Conservation (phyloP, 2,329 filamentous ascomycete genomes). For the Fusarium sp. region DNA sequence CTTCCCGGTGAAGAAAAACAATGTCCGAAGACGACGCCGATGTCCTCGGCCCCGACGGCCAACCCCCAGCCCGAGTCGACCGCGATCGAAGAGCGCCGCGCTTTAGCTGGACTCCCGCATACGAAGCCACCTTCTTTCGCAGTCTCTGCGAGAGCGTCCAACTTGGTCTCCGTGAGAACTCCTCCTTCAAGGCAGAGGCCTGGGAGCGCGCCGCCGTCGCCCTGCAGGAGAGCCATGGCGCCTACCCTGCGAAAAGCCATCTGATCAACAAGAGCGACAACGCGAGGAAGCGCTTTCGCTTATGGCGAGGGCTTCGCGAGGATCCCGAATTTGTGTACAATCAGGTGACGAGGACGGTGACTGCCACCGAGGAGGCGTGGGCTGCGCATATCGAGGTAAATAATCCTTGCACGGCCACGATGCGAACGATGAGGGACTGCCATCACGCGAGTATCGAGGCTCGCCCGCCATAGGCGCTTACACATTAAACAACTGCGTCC, state of each 20-base stretch:
- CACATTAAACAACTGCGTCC: not conserved
- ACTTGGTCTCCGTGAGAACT: conserved; percentile 67
- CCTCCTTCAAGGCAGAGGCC: conserved; percentile 72
- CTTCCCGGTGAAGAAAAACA: conserved; percentile 27
- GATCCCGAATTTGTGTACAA: conserved; percentile 70
- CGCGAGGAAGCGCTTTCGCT: conserved; percentile 71
- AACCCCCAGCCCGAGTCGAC: conserved; percentile 52
- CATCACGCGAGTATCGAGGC: conserved; percentile 12
- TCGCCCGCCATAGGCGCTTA: not conserved
- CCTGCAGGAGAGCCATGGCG: conserved; percentile 66
- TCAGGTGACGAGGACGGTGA: conserved; percentile 62
- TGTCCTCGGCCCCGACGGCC: conserved; percentile 53
- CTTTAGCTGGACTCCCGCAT: conserved; percentile 71
- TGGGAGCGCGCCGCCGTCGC: conserved; percentile 70
- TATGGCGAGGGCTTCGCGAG: conserved; percentile 70
- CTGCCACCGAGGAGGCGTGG: conserved; percentile 70
- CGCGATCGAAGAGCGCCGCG: conserved; percentile 62
- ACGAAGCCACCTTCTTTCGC: conserved; percentile 71
- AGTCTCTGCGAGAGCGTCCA: conserved; percentile 71
- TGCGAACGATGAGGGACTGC: conserved; percentile 1
- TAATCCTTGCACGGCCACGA: conserved; percentile 29
- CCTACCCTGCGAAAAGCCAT: conserved; percentile 70
- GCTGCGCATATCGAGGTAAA: conserved; percentile 68
- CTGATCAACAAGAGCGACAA: conserved; percentile 75
- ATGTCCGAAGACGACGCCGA: conserved; percentile 58